phyloP scores from a whole-genome alignment of 805 yeast genomes.

The Nakazawaea ambrosiae region DNA sequence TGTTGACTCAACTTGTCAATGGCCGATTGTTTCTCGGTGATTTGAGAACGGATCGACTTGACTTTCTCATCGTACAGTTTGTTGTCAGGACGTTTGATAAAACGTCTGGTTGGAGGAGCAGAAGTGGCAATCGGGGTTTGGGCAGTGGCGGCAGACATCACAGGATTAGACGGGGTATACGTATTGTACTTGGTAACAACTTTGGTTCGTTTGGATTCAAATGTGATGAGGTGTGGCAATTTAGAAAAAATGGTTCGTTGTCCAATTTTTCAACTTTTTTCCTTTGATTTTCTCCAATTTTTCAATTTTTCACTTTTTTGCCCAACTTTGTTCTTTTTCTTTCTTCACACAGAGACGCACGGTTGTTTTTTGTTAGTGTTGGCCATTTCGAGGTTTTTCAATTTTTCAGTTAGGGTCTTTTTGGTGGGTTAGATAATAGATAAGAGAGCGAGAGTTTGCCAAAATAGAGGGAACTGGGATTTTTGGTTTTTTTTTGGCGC shows the following conservation, averaged over 20 bases:
- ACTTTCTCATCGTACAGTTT: slow-evolving; percentile 53
- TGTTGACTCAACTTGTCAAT: slow-evolving; percentile 46
- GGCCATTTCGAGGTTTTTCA: not conserved
- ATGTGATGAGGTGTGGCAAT: no score
- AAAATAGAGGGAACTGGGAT: no score
- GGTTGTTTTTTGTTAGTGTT: not conserved
- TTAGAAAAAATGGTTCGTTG: no score
- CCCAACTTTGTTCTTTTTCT: no score
- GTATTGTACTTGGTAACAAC: not conserved
- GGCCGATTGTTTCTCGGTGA: slow-evolving; percentile 54
- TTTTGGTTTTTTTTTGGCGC: no score
- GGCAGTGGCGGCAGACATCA: not conserved
- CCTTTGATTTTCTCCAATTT: no score
- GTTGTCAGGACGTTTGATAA: slow-evolving; percentile 71
- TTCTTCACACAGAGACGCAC: not conserved
- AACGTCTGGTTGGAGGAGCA: slow-evolving; percentile 32
- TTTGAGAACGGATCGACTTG: slow-evolving; percentile 48
- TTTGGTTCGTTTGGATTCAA: not conserved
- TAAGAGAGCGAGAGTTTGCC: no score
- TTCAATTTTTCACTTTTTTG: no score
- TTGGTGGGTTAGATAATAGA: no score
- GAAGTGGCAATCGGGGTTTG: no score
- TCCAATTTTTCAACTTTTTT: no score
- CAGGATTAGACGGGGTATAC: slow-evolving; percentile 7
- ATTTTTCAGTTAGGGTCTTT: not conserved